Base-by-base conservation (phyloP, 2,329 filamentous ascomycete species). In the Penicillium sp. region DNA sequence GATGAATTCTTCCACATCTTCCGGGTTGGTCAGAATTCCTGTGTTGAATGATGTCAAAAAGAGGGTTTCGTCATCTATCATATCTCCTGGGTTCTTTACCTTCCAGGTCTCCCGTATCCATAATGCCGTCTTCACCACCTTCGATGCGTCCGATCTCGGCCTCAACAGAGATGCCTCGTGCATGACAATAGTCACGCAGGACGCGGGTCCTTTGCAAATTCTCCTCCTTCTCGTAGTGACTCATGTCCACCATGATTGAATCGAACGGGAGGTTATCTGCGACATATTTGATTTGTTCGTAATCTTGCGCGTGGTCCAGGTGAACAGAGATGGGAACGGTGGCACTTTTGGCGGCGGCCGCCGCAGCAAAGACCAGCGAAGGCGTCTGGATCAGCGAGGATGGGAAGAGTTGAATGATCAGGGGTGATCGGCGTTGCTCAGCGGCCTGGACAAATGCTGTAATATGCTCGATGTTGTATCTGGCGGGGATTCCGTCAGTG, bases 231-330 rank as follows among this genome's bases (percentile, higher is more conserved):
- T 87, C 85, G 63, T 86, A 84, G 65, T 89, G 87, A 55, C 78
- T 83, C 86, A 89, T 89, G 70, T 90, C 87, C 0, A 89, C 83
- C 86, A 89, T 89, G 62, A 89, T 88, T 56, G 79, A 83, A 71
- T 89, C 86, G 59, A 89, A 88, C 7, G 72, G 78, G 33, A 80
- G 75, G 28, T 81, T 80, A 60, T 84, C 77, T 3, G 83, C 84
- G 1, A 84, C 84, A 11, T 74, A 75, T 39, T 80, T 79, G 52
- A 86, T 82, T 42, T 84, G 80, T 49, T 82, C 82, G 6, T 82
- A 80, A 16, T 79, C 81, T 71, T 87, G 84, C 33, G 81, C 82
- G 70, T 87, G 84, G 74, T 87, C 84, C 56, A 87, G 78, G 66
- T 87, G 84, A 42, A 87, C 71, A 11, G 80, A 80, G 42, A 87